Base-by-base conservation (phyloP, 2,329 filamentous ascomycete genomes). In the Fusarium sp. region DNA sequence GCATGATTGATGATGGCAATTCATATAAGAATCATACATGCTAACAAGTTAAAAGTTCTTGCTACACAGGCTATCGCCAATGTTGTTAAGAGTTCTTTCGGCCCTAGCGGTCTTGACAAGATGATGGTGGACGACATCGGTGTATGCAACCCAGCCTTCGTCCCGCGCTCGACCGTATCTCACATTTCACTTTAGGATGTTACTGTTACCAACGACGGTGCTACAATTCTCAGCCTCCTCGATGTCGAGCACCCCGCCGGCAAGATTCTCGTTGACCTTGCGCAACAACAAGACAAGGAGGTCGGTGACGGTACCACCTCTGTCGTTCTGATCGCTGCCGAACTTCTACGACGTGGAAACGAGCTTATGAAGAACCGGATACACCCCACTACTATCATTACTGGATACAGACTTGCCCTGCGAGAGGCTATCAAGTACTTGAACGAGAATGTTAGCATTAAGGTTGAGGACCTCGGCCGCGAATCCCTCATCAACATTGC, bases 61-160 rank as follows among this genome's bases (percentile, higher is more conserved):
- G 96, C 96, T 74, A 98, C 96, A 46, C 94, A 98, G 81, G 94
- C 95, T 63, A 98, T 99, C 78, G 92, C 96, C 77, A 99, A 98
- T 89, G 94, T 99, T 64, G 94, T 99, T 81, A 98, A 97, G 86
- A 97, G 93, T 82, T 99, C 96, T 18, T 99, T 99, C 79, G 96
- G 96, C 58, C 96, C 96, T 53, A 97, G 93, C 68, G 96, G 96
- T 50, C 88, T 99, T 73, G 96, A 99, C 81, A 99, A 99, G 89
- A 99, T 99, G 96, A 98, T 99, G 96, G 96, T 99, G 76, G 96
- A 99, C 84, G 96, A 99, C 80, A 98, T 99, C 81, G 96, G 96
- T 78, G 91, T 93, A 88, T 76, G 90, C 76, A 67, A 71, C 58
- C 56, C 41, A 34, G 19, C 55, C 60, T 68, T 49, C 60, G 67